Base-by-base conservation (phyloP, 2,329 filamentous ascomycete species). In the Parascedosporium putredinis region DNA sequence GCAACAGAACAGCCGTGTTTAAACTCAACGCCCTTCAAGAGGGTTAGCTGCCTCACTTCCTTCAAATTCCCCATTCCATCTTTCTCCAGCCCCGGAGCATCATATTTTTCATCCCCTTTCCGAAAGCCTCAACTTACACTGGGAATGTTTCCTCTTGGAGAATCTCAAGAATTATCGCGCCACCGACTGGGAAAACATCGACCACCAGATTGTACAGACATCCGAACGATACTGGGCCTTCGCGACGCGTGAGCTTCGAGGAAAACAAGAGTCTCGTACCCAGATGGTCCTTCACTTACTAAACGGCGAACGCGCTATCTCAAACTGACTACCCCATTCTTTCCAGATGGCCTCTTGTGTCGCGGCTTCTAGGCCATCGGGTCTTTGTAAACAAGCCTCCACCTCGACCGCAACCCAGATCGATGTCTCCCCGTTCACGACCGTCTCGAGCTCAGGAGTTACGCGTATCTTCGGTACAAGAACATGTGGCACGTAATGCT, bases 351-450 rank as follows among this genome's bases (percentile, higher is more conserved):
- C 16, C 24, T 23, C 12, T 4, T 29, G 14, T 8, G 7, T 22
- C 12, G 24, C 12, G 14, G 43, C 9, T 2, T 16, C 24, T 42
- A 27, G 18, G 14, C 47, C 47, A 27, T 50, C 44, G 6, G 44
- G 23, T 18, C 49, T 46, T 8, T 33, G 29, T 4, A 71, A 53
- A 43, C 67, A 67, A 7, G 67, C 66, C 12, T 65, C 70, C 33
- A 78, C 55, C 57, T 78, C 69, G 47, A 78, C 64, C 3, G 73
- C 71, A 2, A 64, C 69, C 75, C 71, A 78, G n/a, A 76, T 54
- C 9, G 55, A 61, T 27, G 60, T 57, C 33, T 59, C 57, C 3
- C 59, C 62, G 33, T 64, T 59, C 5, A 64, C 59, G 1, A 71
- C 56, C 1, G 62, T 57, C 4, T 59, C 61, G 5, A 62, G 57